phyloP scores from a whole-genome alignment of 345 rosid species.

The Eucalyptus microcorys region DNA sequence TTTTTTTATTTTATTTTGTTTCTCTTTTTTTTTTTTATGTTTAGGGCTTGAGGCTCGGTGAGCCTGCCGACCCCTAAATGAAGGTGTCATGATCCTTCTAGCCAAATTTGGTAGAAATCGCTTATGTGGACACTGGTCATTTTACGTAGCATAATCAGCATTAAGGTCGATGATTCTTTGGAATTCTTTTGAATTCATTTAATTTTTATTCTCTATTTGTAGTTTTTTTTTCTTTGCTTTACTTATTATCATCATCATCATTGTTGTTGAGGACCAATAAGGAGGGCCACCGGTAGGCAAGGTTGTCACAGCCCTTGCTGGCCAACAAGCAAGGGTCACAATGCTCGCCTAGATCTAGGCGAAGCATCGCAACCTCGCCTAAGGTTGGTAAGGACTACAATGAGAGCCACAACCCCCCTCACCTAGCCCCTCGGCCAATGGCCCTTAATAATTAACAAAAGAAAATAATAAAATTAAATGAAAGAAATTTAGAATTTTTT shows the following conservation, averaged over 20 bases:
- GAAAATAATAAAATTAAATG: too few species aligned
- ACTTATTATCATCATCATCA: rapidly evolving
- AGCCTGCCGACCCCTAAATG: rapidly evolving
- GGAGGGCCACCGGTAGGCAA: not conserved
- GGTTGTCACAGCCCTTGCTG: rapidly evolving
- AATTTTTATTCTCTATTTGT: too few species aligned
- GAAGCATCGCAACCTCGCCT: rapidly evolving
- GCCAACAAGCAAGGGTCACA: not conserved
- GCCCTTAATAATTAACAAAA: not conserved
- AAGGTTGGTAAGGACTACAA: not conserved
- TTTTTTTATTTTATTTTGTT: not conserved
- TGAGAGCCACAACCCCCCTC: not conserved
- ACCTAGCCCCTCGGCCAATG: rapidly evolving
- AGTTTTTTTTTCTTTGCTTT: too few species aligned
- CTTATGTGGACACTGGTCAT: rapidly evolving
- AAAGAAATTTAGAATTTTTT: rapidly evolving
- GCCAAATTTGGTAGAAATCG: not conserved
- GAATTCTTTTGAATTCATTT: too few species aligned
- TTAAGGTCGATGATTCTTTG: too few species aligned
- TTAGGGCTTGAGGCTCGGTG: rapidly evolving
- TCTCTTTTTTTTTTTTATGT: too few species aligned
- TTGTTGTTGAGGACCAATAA: not conserved
- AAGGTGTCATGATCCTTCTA: not conserved
- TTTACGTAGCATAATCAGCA: rapidly evolving
- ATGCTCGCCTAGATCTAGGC: rapidly evolving